These are phyloP conservation scores for Colletotrichum viniferum DNA, from an alignment of 2,329 filamentous ascomycete species.

Conservation along the genomic window DNA sequence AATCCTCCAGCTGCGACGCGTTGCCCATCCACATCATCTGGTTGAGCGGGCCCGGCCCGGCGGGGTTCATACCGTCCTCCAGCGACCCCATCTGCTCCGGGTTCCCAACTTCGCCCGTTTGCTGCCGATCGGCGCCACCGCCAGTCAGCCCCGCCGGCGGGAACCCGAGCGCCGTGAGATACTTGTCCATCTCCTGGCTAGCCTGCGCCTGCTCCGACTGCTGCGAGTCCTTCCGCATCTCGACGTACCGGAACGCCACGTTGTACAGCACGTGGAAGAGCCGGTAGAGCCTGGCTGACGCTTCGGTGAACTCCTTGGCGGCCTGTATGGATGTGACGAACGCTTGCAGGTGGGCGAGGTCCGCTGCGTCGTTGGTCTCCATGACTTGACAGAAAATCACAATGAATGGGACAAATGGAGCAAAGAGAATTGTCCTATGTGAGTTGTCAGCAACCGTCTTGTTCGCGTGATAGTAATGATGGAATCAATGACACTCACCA, in stretches of 20 bases:
- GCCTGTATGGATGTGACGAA: constrained; percentile 57
- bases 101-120: neutral
- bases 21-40: constrained; percentile 40
- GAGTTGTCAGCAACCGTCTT: neutral
- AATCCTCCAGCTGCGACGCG: constrained; percentile 39
- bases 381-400: constrained; percentile 56
- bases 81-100: neutral
- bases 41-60: constrained; percentile 21
- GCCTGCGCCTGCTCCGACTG: constrained; percentile 35
- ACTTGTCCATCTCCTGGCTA: constrained; percentile 49
- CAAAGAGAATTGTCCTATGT: constrained; percentile 49
- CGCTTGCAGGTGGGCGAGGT: constrained; percentile 51
- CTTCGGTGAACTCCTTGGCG: constrained; percentile 48
- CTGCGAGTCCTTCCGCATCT: constrained; percentile 46
- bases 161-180: constrained; percentile 57
- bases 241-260: constrained; percentile 62
- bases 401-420: constrained; percentile 58
- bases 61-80: neutral
- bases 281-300: constrained; percentile 58
- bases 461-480: neutral
- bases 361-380: constrained; percentile 45
- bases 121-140: constrained; percentile 13
- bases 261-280: constrained; percentile 63
- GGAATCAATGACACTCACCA: constrained; percentile 35
- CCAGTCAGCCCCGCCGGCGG: constrained; percentile 17